Evolutionary conservation across 2,329 filamentous ascomycete genomes (phyloP).

Genomic region (Fusarium udum): DNA sequence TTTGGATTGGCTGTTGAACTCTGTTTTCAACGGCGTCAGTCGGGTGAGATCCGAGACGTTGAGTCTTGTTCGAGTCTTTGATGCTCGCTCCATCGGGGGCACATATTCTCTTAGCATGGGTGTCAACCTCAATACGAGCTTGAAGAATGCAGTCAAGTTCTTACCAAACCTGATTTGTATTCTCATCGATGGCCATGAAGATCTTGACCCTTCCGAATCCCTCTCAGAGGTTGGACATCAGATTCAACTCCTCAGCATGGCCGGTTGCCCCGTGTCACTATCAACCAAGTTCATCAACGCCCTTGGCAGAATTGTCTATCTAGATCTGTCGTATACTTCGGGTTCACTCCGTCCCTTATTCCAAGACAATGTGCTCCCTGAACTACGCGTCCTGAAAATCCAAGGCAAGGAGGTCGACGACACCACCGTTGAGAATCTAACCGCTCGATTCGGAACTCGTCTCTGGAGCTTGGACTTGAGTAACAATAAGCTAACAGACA

Average conservation of each 20-base stretch:
- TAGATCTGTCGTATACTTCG: constrained; percentile 62
- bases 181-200: constrained; percentile 58
- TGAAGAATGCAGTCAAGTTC: constrained; percentile 50
- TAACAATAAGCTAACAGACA: constrained; percentile 62
- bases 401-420: constrained; percentile 59
- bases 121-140: constrained; percentile 48
- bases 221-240: constrained; percentile 26
- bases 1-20: constrained; percentile 58
- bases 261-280: constrained; percentile 52
- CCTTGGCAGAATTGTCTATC: constrained; percentile 57
- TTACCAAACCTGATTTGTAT: constrained; percentile 59
- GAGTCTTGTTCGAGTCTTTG: constrained; percentile 57
- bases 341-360: constrained; percentile 55
- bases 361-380: constrained; percentile 51
- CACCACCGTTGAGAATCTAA: constrained; percentile 41
- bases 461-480: constrained; percentile 68
- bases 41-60: constrained; percentile 51
- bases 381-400: constrained; percentile 63
- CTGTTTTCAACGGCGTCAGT: constrained; percentile 54
- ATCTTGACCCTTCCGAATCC: constrained; percentile 55
- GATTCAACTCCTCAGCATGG: constrained; percentile 56
- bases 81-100: constrained; percentile 56
- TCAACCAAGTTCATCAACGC: constrained; percentile 53
- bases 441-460: constrained; percentile 48
- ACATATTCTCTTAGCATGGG: constrained; percentile 53